These are phyloP conservation scores for Ruellia speciosa DNA, from an alignment of 305 asterid genomes.

Conservation along the genomic window DNA sequence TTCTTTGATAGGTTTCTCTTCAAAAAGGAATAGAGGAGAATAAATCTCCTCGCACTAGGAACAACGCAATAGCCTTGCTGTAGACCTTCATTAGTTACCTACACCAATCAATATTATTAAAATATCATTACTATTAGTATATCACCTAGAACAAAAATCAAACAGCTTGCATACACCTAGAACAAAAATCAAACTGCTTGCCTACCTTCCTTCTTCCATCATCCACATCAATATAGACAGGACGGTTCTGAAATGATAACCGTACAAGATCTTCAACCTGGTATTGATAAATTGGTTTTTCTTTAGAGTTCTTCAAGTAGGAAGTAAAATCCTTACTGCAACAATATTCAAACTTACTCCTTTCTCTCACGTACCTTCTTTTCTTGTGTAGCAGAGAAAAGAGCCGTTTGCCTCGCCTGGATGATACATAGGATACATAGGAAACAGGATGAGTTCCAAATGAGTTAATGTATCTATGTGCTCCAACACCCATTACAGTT, in stretches of 20 bases:
- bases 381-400: constrained; percentile 95
- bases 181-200: constrained; percentile 6
- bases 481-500: background rate
- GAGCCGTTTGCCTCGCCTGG: constrained; percentile 92
- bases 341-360: too few species aligned
- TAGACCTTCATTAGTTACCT: constrained; percentile 92
- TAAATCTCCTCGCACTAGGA: constrained; percentile 69
- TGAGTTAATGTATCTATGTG: constrained; percentile 6
- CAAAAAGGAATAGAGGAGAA: constrained; percentile 82
- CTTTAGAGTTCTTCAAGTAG: constrained; percentile 10
- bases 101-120: constrained; percentile 16
- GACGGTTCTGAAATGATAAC: constrained; percentile 63
- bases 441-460: constrained; percentile 23
- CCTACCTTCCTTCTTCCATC: constrained; percentile 76
- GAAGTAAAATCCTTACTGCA: background rate
- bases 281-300: constrained; percentile 18
- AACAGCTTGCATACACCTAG: constrained; percentile 11
- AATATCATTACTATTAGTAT: background rate
- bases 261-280: constrained; percentile 97
- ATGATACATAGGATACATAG: constrained; percentile 21
- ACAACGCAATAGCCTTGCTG: constrained; percentile 89
- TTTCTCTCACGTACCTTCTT: constrained; percentile 47
- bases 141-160: constrained; percentile 14
- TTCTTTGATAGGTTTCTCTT: constrained; percentile 75
- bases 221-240: constrained; percentile 75